phyloP scores from a whole-genome alignment of 2,329 filamentous ascomycete species.

The Trichoderma breve region DNA sequence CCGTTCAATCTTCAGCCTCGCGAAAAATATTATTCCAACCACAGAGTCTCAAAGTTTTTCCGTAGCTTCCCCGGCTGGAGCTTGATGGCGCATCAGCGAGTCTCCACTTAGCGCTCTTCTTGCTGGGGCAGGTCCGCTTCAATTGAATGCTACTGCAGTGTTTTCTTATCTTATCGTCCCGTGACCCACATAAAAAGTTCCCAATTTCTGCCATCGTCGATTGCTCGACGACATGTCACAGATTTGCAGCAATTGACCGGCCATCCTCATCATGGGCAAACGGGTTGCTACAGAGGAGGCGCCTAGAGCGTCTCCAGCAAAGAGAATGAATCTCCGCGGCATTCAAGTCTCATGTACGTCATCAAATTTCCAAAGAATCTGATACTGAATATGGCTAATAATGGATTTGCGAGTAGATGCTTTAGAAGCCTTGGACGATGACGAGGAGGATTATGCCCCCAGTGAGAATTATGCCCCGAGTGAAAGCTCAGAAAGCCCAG shows the following conservation, averaged over 20 bases:
- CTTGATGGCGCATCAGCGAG: neutral
- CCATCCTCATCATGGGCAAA: conserved; percentile 33
- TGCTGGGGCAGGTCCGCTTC: conserved; percentile 10
- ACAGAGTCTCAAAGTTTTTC: conserved; percentile 32
- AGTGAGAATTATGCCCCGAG: conserved; percentile 20
- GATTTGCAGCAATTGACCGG: neutral
- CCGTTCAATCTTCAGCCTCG: conserved; percentile 23
- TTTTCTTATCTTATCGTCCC: conserved; percentile 9
- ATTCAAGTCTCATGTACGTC: conserved; percentile 27
- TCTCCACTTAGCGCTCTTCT: conserved; percentile 5
- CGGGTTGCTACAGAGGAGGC: conserved; percentile 30
- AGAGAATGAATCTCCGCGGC: conserved; percentile 27
- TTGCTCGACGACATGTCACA: conserved; percentile 11
- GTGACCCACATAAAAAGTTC: conserved; percentile 24
- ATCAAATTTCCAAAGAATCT: neutral
- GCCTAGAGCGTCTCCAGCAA: conserved; percentile 28
- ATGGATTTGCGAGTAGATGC: conserved; percentile 12
- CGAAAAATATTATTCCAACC: conserved; percentile 32
- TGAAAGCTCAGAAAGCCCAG: neutral
- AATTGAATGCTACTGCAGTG: neutral
- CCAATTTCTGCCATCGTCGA: conserved; percentile 33
- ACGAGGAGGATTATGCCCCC: conserved; percentile 35
- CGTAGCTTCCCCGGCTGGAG: conserved; percentile 32
- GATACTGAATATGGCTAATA: neutral
- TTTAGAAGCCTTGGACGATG: conserved; percentile 27